A percentile compares a stretch with the other conserved stretches of the same genome.
Conservation (phyloP, 495 filamentous ascomycete species). For the Xylaria castorea region DNA sequence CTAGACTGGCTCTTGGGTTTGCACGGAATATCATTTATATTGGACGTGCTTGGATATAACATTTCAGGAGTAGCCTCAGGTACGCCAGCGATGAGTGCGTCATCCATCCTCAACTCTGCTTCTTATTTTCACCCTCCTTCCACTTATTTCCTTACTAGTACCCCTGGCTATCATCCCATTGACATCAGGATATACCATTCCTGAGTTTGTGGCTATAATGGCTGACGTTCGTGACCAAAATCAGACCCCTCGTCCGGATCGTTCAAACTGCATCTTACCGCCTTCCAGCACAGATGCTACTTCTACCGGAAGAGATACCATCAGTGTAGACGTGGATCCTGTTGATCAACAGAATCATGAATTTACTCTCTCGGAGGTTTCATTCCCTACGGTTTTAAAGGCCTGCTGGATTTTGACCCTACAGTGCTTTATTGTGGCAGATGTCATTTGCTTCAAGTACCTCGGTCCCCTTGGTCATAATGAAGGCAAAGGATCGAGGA, state of each 20-base stretch:
- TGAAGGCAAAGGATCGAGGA: neutral
- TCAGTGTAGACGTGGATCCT: constrained; percentile 17
- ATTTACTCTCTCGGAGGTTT: constrained; percentile 10
- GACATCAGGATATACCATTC: neutral
- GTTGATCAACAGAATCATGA: neutral
- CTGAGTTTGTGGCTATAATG: neutral
- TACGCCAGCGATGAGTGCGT: constrained; percentile 14
- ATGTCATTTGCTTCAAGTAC: constrained; percentile 22
- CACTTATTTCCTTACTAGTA: neutral
- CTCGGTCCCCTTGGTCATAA: neutral
- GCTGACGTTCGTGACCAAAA: constrained; percentile 15
- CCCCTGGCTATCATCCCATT: neutral
- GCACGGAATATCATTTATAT: constrained; percentile 10
- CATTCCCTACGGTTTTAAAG: constrained; percentile 1
- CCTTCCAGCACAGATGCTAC: constrained; percentile 2
- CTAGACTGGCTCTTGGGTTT: neutral
- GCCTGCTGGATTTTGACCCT: constrained; percentile 18
- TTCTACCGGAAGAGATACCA: constrained; percentile 9
- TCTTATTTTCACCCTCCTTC: neutral
- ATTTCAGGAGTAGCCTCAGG: neutral
- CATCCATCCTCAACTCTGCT: neutral
- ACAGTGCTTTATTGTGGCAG: constrained; percentile 23
- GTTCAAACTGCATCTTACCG: constrained; percentile 13
- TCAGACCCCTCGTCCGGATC: constrained; percentile 14
- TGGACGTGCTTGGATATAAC: neutral